phyloP scores from a whole-genome alignment of 208 protist species.

The Novymonas esmeraldas region DNA sequence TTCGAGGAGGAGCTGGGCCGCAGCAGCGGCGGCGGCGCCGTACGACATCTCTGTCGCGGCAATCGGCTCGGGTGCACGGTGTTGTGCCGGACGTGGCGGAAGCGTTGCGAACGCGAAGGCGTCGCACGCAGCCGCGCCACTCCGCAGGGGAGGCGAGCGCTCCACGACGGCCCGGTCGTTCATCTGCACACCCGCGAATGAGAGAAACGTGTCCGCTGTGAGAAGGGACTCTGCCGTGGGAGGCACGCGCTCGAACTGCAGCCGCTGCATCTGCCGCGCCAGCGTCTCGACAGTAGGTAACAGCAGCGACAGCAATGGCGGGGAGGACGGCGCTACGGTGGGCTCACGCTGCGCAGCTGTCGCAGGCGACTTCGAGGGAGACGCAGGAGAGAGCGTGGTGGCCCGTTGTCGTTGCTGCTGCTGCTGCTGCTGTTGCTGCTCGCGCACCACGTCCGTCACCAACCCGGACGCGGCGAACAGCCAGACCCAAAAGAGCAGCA shows the following conservation, averaged over 20 bases:
- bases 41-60: neutral
- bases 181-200: slow-evolving; percentile 27
- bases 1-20: neutral
- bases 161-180: slow-evolving; percentile 24
- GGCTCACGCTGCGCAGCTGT: neutral
- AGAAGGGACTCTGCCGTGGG: slow-evolving; percentile 19
- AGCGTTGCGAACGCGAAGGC: slow-evolving; percentile 12
- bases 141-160: slow-evolving; percentile 29
- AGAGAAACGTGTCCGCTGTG: slow-evolving; percentile 30
- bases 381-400: too few relatives aligned
- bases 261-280: slow-evolving; percentile 31
- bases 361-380: neutral
- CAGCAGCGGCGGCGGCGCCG: neutral
- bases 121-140: slow-evolving; percentile 13
- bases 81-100: slow-evolving; percentile 8
- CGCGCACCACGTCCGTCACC: slow-evolving; percentile 19
- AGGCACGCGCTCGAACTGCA: slow-evolving; percentile 22
- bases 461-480: slow-evolving; percentile 31
- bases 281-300: slow-evolving; percentile 29
- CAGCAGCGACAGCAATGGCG: slow-evolving; percentile 9
- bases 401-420: neutral
- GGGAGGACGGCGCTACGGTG: neutral
- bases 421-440: neutral
- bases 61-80: neutral
- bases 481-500: slow-evolving; percentile 32